phyloP scores from a whole-genome alignment of 2,329 filamentous ascomycete genomes.

The Cladosporium halotolerans region DNA sequence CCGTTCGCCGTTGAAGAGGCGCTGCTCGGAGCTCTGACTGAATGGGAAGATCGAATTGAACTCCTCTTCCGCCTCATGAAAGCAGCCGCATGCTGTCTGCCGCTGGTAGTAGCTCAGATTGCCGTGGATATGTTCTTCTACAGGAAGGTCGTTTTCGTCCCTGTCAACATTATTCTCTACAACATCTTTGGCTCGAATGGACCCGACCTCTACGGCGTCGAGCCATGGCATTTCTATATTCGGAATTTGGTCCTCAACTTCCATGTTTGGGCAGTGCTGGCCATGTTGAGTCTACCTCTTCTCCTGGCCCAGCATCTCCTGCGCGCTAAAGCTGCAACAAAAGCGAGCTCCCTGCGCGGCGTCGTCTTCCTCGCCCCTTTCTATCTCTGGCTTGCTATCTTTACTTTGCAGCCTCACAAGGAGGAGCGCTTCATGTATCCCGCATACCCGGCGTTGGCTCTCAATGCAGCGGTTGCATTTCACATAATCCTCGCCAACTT shows the following conservation, averaged over 20 bases:
- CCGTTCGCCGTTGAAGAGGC: constrained; percentile 78
- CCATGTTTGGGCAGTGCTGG: constrained; percentile 86
- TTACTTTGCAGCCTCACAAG: constrained; percentile 89
- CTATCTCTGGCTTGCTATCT: constrained; percentile 90
- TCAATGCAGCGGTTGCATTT: constrained; percentile 80
- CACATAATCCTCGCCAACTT: constrained; percentile 73
- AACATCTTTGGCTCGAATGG: constrained; percentile 76
- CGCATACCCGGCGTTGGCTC: constrained; percentile 78
- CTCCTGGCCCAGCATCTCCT: constrained; percentile 61
- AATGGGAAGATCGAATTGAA: constrained; percentile 38
- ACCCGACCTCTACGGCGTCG: constrained; percentile 88
- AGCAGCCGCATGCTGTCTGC: constrained; percentile 59
- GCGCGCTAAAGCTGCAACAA: constrained; percentile 54
- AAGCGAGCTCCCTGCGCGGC: constrained; percentile 66
- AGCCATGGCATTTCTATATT: constrained; percentile 95
- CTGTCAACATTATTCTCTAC: constrained; percentile 91
- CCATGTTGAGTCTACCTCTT: constrained; percentile 66
- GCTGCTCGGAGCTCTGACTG: constrained; percentile 45
- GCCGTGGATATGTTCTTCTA: constrained; percentile 86
- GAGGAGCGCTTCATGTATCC: constrained; percentile 99
- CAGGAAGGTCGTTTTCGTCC: constrained; percentile 66
- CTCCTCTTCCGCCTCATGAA: constrained; percentile 58
- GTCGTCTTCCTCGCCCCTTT: constrained; percentile 77
- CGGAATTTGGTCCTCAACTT: constrained; percentile 90
- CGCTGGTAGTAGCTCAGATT: constrained; percentile 65